Evolutionary conservation across 441 rosid genomes (phyloP), one percentile per base, ranked within the genome.

Genomic region (Pelargonium cotyledonis): DNA sequence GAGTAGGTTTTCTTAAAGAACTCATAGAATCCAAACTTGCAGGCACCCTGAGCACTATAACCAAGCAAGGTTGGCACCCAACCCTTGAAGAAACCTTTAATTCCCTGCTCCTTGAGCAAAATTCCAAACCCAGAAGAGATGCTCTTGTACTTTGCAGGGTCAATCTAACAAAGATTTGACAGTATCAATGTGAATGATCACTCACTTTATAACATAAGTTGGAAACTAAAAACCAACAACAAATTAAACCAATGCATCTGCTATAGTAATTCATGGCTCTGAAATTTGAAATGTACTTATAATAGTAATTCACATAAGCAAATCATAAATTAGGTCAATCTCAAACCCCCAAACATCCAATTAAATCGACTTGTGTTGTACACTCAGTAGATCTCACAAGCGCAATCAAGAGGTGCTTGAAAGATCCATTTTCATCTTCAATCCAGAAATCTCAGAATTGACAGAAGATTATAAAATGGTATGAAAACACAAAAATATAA

Each of bases 11-110:
- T 95, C 89, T 95, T 95, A 79, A 95, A 95, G 74, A 83, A 95
- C 92, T 95, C 98, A 46, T 95, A 95, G 78, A 92, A 95, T 31
- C 99, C 99, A 75, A 87, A 95, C 85, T 95, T 95, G 91, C 99
- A 89, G 53, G 99, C 99, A 41, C 99, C 99, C 77, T 95, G 99
- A 65, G 97, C 97, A 79, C 99, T 92, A 83, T 92, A 95, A 72
- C 99, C 99, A 72, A 92, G 83, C 43, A 95, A 81, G 47, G 99
- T 92, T 70, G 99, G 99, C 60, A 95, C 98, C 99, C 98, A 95
- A 40, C 99, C 99, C 82, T 89, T 91, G 82, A 95, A 90, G 81
- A 95, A 92, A 8, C 98, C 99, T 70, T 75, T 89, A 7, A 76
- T 51, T 73, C 99, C 99, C 75, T 95, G 99, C 84, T 95, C 99